Conservation (phyloP, 129 eudicot genomes). For the Artemisia annua region DNA sequence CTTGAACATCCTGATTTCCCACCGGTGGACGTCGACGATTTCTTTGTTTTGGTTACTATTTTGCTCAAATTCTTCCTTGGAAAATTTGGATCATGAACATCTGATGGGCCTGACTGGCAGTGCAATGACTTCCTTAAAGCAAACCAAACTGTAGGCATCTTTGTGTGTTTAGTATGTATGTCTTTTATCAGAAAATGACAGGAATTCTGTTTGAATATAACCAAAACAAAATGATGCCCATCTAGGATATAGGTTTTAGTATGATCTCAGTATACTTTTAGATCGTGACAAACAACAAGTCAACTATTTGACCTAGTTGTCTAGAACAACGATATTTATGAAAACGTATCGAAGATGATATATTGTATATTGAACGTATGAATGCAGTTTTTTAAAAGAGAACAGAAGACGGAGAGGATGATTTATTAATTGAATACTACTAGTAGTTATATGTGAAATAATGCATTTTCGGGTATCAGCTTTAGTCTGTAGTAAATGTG, state of each 20-base stretch:
- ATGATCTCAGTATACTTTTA: constrained; percentile 13
- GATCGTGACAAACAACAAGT: constrained; percentile 26
- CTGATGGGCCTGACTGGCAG: constrained; percentile 67
- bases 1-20: constrained; percentile 72
- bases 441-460: constrained; percentile 11
- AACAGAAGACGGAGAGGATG: constrained; percentile 7
- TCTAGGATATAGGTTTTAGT: constrained; percentile 19
- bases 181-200: constrained; percentile 16
- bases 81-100: constrained; percentile 63
- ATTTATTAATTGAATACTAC: background rate
- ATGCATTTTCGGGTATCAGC: constrained; percentile 18
- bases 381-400: background rate
- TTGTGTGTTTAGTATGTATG: constrained; percentile 3
- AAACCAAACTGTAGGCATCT: constrained; percentile 88
- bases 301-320: constrained; percentile 28
- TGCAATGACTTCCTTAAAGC: constrained; percentile 59
- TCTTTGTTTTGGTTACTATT: constrained; percentile 46
- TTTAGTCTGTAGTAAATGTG: constrained; percentile 25
- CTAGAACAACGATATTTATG: constrained; percentile 10
- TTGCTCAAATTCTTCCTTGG: constrained; percentile 39
- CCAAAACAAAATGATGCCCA: constrained; percentile 21
- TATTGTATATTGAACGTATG: background rate
- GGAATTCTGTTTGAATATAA: background rate
- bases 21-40: constrained; percentile 32
- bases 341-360: constrained; percentile 1